phyloP scores from a whole-genome alignment of 2,329 filamentous ascomycete genomes.

The Dothideomycetidae sp. region DNA sequence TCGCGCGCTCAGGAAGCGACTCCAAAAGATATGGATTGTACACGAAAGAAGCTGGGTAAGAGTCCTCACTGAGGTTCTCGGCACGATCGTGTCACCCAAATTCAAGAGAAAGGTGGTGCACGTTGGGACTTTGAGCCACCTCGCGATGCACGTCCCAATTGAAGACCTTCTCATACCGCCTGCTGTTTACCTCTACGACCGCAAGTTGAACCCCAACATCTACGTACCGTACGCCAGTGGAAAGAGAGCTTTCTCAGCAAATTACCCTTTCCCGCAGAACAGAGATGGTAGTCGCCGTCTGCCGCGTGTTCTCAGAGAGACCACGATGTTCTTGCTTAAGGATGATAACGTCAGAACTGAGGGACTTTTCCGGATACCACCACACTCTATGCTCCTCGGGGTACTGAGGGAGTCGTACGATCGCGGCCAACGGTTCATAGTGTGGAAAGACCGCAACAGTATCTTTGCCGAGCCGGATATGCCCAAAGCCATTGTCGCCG shows the following conservation, averaged over 20 bases:
- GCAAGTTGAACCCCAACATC: slow-evolving; percentile 34
- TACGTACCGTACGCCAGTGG: slow-evolving; percentile 33
- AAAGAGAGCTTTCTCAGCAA: slow-evolving; percentile 33
- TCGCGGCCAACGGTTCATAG: slow-evolving; percentile 38
- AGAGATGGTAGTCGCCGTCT: slow-evolving; percentile 32
- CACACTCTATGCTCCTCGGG: slow-evolving; percentile 35
- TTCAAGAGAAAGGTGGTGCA: slow-evolving; percentile 44
- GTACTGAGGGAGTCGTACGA: slow-evolving; percentile 42
- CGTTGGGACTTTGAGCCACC: slow-evolving; percentile 35
- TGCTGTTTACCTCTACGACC: slow-evolving; percentile 40
- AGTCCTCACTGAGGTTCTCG: slow-evolving; percentile 42
- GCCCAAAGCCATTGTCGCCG: slow-evolving; percentile 23
- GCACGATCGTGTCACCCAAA: slow-evolving; percentile 42
- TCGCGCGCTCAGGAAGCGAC: slow-evolving; percentile 39
- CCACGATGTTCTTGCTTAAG: slow-evolving; percentile 37
- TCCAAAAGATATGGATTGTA: slow-evolving; percentile 43
- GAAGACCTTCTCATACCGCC: slow-evolving; percentile 40
- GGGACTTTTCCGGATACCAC: slow-evolving; percentile 40
- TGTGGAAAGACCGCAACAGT: slow-evolving; percentile 35
- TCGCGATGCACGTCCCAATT: slow-evolving; percentile 38
- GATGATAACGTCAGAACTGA: slow-evolving; percentile 35
- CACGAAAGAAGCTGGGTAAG: slow-evolving; percentile 44
- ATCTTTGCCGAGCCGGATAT: slow-evolving; percentile 25
- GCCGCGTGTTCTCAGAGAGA: slow-evolving; percentile 39
- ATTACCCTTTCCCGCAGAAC: slow-evolving; percentile 33